A percentile compares a stretch with the other conserved stretches of the same genome.
phyloP scores from a whole-genome alignment of 202 grass and related monocot genomes.

The Dendrocalamus latiflorus region DNA sequence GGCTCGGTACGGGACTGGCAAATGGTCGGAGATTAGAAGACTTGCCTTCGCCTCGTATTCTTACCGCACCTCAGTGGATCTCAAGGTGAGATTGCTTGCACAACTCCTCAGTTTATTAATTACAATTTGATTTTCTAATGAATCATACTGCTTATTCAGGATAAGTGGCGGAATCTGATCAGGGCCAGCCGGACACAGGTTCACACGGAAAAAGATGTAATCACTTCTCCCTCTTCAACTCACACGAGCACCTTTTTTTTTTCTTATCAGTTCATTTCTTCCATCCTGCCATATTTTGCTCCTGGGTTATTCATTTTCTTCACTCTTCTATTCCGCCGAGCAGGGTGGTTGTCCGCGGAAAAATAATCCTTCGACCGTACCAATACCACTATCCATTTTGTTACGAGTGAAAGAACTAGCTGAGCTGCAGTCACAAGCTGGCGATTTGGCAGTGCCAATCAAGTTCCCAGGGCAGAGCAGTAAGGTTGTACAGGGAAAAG shows the following conservation, averaged over 20 bases:
- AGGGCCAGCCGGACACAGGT: conserved; percentile 74
- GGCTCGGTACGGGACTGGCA: conserved; percentile 70
- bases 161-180: conserved; percentile 97
- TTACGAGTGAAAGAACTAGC: conserved; percentile 73
- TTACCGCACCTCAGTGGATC: conserved; percentile 97
- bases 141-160: conserved; percentile 45
- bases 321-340: not conserved
- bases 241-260: not conserved
- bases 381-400: conserved; percentile 82
- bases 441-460: conserved; percentile 16
- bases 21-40: conserved; percentile 96
- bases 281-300: conserved; percentile 13
- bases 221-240: not conserved
- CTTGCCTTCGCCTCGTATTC: conserved; percentile 80
- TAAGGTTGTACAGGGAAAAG: conserved; percentile 62
- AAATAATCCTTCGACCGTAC: conserved; percentile 62
- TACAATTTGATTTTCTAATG: not conserved
- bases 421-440: conserved; percentile 50
- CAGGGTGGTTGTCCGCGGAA: conserved; percentile 45
- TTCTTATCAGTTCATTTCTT: not conserved
- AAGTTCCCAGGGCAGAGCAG: conserved; percentile 29
- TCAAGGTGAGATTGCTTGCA: conserved; percentile 54
- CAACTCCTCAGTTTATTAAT: not conserved
- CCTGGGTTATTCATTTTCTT: not conserved
- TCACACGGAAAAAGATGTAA: conserved; percentile 54